Percentiles rank a stretch among this genome's conserved stretches.
Evolutionary conservation across 164 flowering plant species (phyloP).

Genomic region (Vitis rotundifolia): DNA sequence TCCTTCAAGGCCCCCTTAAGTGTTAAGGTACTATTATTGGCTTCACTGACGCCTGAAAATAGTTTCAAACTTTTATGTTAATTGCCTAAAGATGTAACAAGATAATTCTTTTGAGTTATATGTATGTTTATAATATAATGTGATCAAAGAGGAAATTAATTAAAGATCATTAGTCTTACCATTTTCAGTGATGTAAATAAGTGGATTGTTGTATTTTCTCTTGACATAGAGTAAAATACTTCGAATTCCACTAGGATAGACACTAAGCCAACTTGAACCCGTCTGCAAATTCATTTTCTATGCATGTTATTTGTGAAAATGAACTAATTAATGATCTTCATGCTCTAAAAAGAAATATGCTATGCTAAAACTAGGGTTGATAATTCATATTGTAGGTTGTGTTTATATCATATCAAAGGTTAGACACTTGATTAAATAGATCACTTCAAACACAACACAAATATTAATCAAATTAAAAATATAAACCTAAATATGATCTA

Average conservation of each 20-base stretch:
- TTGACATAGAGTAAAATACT: constrained; percentile 38
- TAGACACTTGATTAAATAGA: too few relatives aligned
- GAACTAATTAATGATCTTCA: neutral
- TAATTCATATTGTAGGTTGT: too few relatives aligned
- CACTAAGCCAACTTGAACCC: constrained; percentile 35
- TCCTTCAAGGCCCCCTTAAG: constrained; percentile 6
- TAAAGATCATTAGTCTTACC: constrained; percentile 26
- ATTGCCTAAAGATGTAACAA: neutral
- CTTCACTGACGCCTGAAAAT: constrained; percentile 15
- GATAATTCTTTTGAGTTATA: too few relatives aligned
- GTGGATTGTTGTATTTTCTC: constrained; percentile 39
- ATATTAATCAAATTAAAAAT: too few relatives aligned
- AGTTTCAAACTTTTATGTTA: neutral
- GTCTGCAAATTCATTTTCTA: constrained; percentile 26
- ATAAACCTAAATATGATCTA: too few relatives aligned
- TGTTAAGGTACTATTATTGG: constrained; percentile 15
- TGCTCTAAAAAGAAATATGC: neutral
- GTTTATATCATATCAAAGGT: too few relatives aligned
- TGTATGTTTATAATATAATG: too few relatives aligned
- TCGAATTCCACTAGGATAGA: constrained; percentile 47
- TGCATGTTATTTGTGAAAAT: too few relatives aligned
- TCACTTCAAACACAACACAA: too few relatives aligned
- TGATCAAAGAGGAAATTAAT: too few relatives aligned
- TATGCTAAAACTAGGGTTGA: too few relatives aligned
- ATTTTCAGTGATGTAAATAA: constrained; percentile 56